Percentiles rank a stretch among this genome's conserved stretches.
These are phyloP conservation scores for Fusarium concolor DNA, from an alignment of 2,329 filamentous ascomycete species.

Conservation along the genomic window DNA sequence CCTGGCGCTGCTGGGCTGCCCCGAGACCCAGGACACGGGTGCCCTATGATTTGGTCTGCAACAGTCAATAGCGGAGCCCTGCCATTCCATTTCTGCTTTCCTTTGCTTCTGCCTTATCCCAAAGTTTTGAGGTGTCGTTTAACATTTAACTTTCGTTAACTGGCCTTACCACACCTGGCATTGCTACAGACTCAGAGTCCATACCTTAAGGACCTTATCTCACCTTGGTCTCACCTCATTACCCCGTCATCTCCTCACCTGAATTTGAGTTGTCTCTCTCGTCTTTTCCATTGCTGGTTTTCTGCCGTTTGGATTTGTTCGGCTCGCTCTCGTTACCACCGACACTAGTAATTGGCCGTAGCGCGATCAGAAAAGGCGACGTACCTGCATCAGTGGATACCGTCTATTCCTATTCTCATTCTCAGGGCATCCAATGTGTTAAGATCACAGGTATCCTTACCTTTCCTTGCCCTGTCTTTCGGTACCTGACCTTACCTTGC, in stretches of 20 bases:
- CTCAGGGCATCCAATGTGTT: constrained; percentile 1
- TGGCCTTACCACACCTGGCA: constrained; percentile 17
- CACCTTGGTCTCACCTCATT: constrained; percentile 31
- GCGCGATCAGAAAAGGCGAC: constrained; percentile 44
- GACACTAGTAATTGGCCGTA: constrained; percentile 36
- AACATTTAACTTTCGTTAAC: constrained; percentile 20
- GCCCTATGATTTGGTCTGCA: constrained; percentile 3
- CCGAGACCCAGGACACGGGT: constrained; percentile 47
- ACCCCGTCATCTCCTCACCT: constrained; percentile 33
- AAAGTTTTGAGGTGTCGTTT: constrained; percentile 10
- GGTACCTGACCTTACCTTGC: constrained; percentile 7
- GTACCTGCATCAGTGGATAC: constrained; percentile 46
- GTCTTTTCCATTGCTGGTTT: background rate
- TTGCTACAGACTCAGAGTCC: background rate
- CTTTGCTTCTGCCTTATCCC: background rate
- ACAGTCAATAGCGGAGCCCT: constrained; percentile 1
- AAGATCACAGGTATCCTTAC: constrained; percentile 1
- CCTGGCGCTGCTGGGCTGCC: constrained; percentile 42
- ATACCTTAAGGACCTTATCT: constrained; percentile 20
- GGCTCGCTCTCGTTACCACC: constrained; percentile 19
- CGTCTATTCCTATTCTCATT: constrained; percentile 16
- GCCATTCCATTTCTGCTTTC: constrained; percentile 29
- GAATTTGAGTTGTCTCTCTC: constrained; percentile 4
- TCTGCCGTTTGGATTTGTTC: constrained; percentile 34
- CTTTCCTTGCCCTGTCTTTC: background rate